Evolutionary conservation across 2,329 filamentous ascomycete species (phyloP).

Genomic region (Fusarium napiforme): DNA sequence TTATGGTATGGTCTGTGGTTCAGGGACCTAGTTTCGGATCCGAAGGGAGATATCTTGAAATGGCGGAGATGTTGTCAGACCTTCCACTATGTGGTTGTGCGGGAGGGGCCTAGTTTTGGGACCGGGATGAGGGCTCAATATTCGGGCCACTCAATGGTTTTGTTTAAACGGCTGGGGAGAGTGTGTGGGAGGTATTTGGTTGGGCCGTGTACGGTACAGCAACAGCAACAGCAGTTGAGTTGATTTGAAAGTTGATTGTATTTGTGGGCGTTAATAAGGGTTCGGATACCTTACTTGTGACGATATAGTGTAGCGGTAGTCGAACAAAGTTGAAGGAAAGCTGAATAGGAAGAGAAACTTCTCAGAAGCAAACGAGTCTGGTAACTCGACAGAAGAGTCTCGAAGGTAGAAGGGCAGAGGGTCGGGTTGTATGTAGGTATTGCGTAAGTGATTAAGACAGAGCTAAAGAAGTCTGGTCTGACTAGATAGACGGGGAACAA

Average conservation of each 20-base stretch:
- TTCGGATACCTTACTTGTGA: not conserved
- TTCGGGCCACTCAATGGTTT: constrained; percentile 1
- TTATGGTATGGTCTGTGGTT: not conserved
- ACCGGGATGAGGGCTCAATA: constrained; percentile 8
- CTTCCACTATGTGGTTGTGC: constrained; percentile 7
- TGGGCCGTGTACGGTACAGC: constrained; percentile 6
- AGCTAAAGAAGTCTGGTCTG: constrained; percentile 7
- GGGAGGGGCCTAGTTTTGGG: constrained; percentile 6
- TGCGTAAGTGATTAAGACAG: not conserved
- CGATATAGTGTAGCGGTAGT: not conserved
- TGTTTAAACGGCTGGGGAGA: not conserved
- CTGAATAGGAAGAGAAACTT: not conserved
- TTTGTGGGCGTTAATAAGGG: constrained; percentile 17
- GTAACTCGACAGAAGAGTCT: constrained; percentile 7
- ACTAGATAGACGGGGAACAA: constrained; percentile 14
- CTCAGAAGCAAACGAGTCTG: constrained; percentile 8
- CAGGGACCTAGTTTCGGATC: not conserved
- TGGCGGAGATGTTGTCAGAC: constrained; percentile 14
- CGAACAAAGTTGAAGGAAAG: not conserved
- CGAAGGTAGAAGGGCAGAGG: not conserved
- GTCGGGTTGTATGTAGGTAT: constrained; percentile 14
- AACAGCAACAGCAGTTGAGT: not conserved
- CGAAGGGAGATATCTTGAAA: constrained; percentile 4
- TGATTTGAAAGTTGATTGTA: not conserved
- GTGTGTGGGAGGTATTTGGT: constrained; percentile 1